Conservation (phyloP, 495 filamentous ascomycete genomes). For the Astrocystis sublimbata region DNA sequence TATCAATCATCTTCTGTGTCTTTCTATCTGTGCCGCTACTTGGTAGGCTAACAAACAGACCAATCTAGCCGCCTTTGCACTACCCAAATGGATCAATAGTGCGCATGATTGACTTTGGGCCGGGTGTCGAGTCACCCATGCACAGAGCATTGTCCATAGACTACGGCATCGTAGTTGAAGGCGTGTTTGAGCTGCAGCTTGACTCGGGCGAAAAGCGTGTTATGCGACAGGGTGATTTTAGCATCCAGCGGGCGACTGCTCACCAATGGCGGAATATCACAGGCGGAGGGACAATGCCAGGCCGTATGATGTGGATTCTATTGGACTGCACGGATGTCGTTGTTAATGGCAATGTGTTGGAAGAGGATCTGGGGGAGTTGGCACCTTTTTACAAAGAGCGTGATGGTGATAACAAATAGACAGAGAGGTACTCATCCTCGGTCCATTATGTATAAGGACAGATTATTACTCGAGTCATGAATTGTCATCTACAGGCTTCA, state of each 20-base stretch:
- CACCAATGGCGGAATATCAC: conserved; percentile 62
- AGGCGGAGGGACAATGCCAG: conserved; percentile 48
- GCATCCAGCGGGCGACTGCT: conserved; percentile 58
- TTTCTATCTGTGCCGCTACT: too few relatives aligned
- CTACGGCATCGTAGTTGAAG: conserved; percentile 66
- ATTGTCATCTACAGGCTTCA: too few relatives aligned
- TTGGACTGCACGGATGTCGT: conserved; percentile 20
- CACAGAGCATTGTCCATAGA: conserved; percentile 68
- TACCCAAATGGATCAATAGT: background rate
- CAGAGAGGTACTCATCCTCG: too few relatives aligned
- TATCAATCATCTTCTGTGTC: too few relatives aligned
- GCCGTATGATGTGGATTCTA: conserved; percentile 58
- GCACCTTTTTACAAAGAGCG: too few relatives aligned
- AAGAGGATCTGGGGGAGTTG: background rate
- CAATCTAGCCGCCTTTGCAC: background rate
- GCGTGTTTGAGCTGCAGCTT: conserved; percentile 56
- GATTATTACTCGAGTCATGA: too few relatives aligned
- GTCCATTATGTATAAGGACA: too few relatives aligned
- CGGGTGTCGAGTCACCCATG: conserved; percentile 45
- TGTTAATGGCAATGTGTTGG: conserved; percentile 3
- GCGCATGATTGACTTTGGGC: conserved; percentile 22
- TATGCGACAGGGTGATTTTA: conserved; percentile 56
- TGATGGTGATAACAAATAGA: too few relatives aligned
- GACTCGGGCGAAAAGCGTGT: conserved; percentile 56
- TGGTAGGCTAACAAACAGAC: background rate